phyloP scores from a whole-genome alignment of 805 yeast species.

The Candida boleticola region DNA sequence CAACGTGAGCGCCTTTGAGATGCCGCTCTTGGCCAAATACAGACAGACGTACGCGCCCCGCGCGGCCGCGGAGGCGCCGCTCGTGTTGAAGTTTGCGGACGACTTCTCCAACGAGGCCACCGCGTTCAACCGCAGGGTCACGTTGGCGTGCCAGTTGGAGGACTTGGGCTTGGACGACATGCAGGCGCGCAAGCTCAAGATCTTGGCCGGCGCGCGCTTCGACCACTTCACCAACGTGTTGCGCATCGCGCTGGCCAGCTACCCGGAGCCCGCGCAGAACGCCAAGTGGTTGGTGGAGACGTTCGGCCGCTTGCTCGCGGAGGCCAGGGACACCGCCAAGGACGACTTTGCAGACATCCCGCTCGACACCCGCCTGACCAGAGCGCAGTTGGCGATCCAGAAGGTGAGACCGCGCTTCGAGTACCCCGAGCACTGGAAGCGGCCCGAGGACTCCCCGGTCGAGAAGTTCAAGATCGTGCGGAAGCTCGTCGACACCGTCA shows the following conservation, averaged over 20 bases:
- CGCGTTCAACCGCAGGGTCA: slow-evolving; percentile 64
- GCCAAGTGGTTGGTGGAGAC: slow-evolving; percentile 68
- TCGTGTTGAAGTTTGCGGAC: slow-evolving; percentile 63
- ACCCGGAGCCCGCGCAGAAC: slow-evolving; percentile 81
- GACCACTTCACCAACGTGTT: slow-evolving; percentile 58
- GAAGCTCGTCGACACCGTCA: slow-evolving; percentile 31
- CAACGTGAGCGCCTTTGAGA: slow-evolving; percentile 86
- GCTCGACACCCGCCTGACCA: slow-evolving; percentile 71
- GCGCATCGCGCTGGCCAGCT: slow-evolving; percentile 63
- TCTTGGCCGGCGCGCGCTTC: slow-evolving; percentile 77
- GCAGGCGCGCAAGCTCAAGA: slow-evolving; percentile 70
- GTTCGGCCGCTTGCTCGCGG: slow-evolving; percentile 58
- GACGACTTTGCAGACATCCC: slow-evolving; percentile 74
- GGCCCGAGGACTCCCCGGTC: slow-evolving; percentile 65
- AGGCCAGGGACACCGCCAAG: slow-evolving; percentile 62
- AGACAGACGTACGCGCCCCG: slow-evolving; percentile 55
- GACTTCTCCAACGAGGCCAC: slow-evolving; percentile 77
- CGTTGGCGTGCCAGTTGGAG: slow-evolving; percentile 49
- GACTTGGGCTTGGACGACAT: slow-evolving; percentile 52
- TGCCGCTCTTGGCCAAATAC: slow-evolving; percentile 78
- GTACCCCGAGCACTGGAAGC: slow-evolving; percentile 80
- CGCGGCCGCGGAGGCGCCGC: slow-evolving; percentile 44
- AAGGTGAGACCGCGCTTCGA: slow-evolving; percentile 35
- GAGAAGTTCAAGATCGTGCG: slow-evolving; percentile 34
- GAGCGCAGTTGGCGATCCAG: slow-evolving; percentile 35